phyloP scores from a whole-genome alignment of 2,329 filamentous ascomycete species.

The Fusarium hainanense region DNA sequence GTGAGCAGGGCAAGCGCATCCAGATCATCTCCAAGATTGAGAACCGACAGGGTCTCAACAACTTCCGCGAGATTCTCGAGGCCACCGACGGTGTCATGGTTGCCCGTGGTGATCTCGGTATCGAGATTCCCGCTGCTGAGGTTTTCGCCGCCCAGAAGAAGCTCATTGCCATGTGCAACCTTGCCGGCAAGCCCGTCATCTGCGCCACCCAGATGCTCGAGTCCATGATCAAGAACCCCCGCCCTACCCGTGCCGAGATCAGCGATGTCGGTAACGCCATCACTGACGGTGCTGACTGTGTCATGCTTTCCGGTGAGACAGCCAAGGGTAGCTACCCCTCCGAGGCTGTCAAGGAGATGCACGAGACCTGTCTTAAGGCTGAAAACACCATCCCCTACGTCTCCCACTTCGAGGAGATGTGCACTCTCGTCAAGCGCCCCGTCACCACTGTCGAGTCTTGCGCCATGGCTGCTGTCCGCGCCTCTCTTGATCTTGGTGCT shows the following conservation, averaged over 20 bases:
- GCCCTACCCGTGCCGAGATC: slow-evolving; percentile 97
- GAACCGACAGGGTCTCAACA: slow-evolving; percentile 99
- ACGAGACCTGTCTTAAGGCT: slow-evolving; percentile 94
- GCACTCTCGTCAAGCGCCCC: slow-evolving; percentile 82
- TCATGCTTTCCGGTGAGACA: slow-evolving; percentile 99
- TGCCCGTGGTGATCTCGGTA: slow-evolving; percentile 93
- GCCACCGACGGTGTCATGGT: slow-evolving; percentile 99
- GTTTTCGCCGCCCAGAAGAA: slow-evolving; percentile 99
- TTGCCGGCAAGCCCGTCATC: slow-evolving; percentile 98
- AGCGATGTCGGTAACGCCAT: slow-evolving; percentile 98
- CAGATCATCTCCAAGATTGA: slow-evolving; percentile 99
- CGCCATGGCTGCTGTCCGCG: slow-evolving; percentile 95
- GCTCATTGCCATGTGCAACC: slow-evolving; percentile 99
- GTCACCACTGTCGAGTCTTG: slow-evolving; percentile 92
- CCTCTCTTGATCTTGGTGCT: slow-evolving; percentile 94
- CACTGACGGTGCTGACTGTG: slow-evolving; percentile 97
- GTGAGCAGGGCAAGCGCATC: slow-evolving; percentile 92
- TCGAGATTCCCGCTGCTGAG: slow-evolving; percentile 97
- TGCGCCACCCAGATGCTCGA: slow-evolving; percentile 99
- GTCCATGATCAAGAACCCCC: slow-evolving; percentile 99
- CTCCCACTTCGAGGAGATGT: slow-evolving; percentile 95
- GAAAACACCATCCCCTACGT: slow-evolving; percentile 98
- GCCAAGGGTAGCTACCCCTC: slow-evolving; percentile 96
- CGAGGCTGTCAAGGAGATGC: slow-evolving; percentile 97
- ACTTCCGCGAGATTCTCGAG: slow-evolving; percentile 95